Percentiles rank a stretch among this genome's conserved stretches.
Evolutionary conservation across 225 moss, liverwort and hornwort genomes (phyloP).

Genomic region (Physcomitrium patens): DNA sequence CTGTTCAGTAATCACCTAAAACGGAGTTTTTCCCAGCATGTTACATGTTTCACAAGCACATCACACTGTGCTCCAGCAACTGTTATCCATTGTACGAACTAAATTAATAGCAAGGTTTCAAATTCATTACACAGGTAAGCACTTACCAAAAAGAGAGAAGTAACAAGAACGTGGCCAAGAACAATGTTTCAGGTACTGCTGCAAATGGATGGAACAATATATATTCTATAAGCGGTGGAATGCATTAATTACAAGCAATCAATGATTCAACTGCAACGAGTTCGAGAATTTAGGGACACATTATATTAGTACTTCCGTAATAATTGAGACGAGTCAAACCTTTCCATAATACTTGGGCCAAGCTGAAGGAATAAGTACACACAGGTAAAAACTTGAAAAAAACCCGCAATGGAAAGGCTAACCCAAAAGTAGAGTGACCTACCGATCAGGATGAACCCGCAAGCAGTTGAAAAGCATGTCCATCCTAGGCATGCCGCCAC

Average conservation of each 20-base stretch:
- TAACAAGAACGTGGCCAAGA: slow-evolving; percentile 71
- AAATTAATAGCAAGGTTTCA: background rate
- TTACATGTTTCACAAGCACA: background rate
- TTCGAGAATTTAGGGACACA: background rate
- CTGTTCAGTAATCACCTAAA: background rate
- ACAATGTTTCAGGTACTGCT: slow-evolving; percentile 74
- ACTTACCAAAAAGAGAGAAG: slow-evolving; percentile 82
- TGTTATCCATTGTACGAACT: background rate
- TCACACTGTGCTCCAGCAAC: background rate
- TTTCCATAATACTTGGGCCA: background rate
- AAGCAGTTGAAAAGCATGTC: slow-evolving; percentile 60
- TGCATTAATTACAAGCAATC: background rate
- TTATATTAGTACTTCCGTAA: background rate
- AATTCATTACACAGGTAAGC: background rate
- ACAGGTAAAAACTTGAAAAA: background rate
- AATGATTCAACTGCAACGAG: background rate
- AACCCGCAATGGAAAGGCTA: background rate
- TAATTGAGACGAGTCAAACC: background rate
- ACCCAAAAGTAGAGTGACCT: slow-evolving; percentile 11
- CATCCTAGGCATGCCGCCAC: slow-evolving; percentile 57
- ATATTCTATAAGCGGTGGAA: background rate
- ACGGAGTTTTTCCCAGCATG: background rate
- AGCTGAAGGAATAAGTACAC: background rate
- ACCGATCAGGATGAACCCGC: slow-evolving; percentile 60
- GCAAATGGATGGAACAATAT: slow-evolving; percentile 34